These are phyloP conservation scores for Eleusine coracana DNA, from an alignment of 176 grass and related monocot genomes.

Conservation along the genomic window DNA sequence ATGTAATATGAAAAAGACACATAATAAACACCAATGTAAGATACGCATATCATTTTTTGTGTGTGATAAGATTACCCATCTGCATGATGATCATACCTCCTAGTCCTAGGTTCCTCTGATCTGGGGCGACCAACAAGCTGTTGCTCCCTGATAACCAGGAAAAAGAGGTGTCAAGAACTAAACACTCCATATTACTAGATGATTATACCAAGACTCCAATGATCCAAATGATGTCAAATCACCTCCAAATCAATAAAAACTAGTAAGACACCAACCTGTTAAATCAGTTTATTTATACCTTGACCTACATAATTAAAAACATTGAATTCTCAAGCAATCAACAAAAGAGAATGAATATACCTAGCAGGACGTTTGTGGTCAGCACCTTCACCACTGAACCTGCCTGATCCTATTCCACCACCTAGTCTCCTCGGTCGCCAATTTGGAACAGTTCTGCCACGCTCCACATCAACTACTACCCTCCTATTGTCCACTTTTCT, in stretches of 20 bases:
- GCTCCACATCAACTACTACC: constrained; percentile 82
- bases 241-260: not conserved
- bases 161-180: not conserved
- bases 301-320: not conserved
- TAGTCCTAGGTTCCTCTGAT: constrained; percentile 68
- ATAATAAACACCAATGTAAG: constrained; percentile 17
- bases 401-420: constrained; percentile 83
- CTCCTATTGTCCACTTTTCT: constrained; percentile 73
- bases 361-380: constrained; percentile 33
- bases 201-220: not conserved
- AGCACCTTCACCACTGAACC: constrained; percentile 59
- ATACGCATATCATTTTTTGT: too few relatives aligned
- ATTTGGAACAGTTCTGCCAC: constrained; percentile 85
- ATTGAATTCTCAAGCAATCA: not conserved
- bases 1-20: not conserved
- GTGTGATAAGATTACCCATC: constrained; percentile 44
- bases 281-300: not conserved
- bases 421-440: constrained; percentile 82
- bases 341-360: constrained; percentile 14
- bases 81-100: constrained; percentile 46
- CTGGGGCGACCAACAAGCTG: constrained; percentile 46
- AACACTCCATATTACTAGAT: not conserved
- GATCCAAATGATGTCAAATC: not conserved
- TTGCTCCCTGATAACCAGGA: constrained; percentile 52
- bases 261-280: not conserved